Evolutionary conservation across 2,329 filamentous ascomycete species (phyloP), one percentile per base, ranked within the genome.

Genomic region (Microsporum canis): DNA sequence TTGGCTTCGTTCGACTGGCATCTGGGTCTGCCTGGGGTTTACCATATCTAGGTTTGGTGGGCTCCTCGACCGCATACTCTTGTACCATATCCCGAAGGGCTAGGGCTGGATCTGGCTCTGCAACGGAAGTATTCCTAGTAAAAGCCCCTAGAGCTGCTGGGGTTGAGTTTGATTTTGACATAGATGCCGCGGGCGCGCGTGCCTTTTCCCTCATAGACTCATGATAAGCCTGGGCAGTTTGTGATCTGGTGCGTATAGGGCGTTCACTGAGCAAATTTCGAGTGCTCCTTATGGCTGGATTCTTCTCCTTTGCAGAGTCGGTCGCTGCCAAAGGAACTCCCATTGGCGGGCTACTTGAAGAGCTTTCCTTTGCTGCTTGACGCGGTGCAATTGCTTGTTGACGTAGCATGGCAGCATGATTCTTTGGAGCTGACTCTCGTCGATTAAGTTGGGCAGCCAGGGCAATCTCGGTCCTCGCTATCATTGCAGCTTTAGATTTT

Each of bases 401-500:
- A 57, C 77, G 73, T 63, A 79, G 72, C 2, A 74, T 73, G 5
- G 77, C 77, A 2, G 77, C 77, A 64, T 79, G 78, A 56, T 75
- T 79, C 59, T 75, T 75, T 0, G 71, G 66, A 41, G 68, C 63
- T 6, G 61, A 63, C 43, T 74, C 74, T 61, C 71, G 68, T n/a
- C 71, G 70, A 14, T 73, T 71, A 53, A 74, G 69, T 36, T 76
- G 74, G 17, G 73, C 74, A n/a, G 67, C 71, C 27, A 77, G 68
- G 2, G 75, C 75, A 6, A 70, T 69, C 63, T 76, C 73, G 2
- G 75, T 75, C 39, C 73, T 67, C 4, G 71, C 70, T 3, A 70
- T 62, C 29, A 69, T 69, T 3, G 70, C 66, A 2, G 68, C 63
- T 45, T 71, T 70, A 33, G 66, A 67, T 53, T 68, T 70, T 31